Percentiles rank a stretch among this genome's conserved stretches.
phyloP scores from a whole-genome alignment of 2,329 filamentous ascomycete species.

The Aschersonia sp. region DNA sequence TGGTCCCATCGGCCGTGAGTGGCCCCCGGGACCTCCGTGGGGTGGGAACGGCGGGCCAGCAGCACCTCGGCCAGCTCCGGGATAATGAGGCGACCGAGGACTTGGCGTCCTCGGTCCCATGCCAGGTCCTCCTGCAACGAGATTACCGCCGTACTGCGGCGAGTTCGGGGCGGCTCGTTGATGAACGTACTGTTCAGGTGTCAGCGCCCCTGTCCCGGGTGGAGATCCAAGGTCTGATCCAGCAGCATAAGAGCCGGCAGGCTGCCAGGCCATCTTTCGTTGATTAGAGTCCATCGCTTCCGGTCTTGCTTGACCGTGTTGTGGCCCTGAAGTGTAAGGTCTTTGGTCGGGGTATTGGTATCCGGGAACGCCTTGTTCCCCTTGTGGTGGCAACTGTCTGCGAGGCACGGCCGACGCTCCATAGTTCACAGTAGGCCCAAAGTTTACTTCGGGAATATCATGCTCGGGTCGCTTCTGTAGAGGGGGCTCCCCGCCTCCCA shows the following conservation, averaged over 20 bases:
- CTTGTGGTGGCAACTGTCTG: constrained; percentile 12
- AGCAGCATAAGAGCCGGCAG: constrained; percentile 40
- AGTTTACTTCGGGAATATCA: constrained; percentile 63
- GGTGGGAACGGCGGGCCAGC: constrained; percentile 5
- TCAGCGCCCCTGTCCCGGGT: constrained; percentile 32
- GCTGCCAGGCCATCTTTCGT: constrained; percentile 67
- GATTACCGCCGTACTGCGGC: constrained; percentile 41
- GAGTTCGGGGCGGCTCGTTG: constrained; percentile 49
- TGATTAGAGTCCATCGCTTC: constrained; percentile 39
- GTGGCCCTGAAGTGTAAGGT: constrained; percentile 9
- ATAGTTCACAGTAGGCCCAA: constrained; percentile 70
- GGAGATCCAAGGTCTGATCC: constrained; percentile 20
- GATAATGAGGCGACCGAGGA: constrained; percentile 14
- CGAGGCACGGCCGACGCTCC: constrained; percentile 18
- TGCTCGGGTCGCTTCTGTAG: constrained; percentile 18
- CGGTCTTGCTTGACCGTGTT: constrained; percentile 25
- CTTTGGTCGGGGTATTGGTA: constrained; percentile 16
- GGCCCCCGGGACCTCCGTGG: constrained; percentile 13
- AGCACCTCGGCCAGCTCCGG: constrained; percentile 9
- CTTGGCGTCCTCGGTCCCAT: constrained; percentile 11
- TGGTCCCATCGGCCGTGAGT: constrained; percentile 17
- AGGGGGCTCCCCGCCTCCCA: constrained; percentile 38
- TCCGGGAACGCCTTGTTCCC: constrained; percentile 9
- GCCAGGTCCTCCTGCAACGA: constrained; percentile 32
- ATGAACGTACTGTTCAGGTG: constrained; percentile 72